phyloP scores from a whole-genome alignment of 2,329 filamentous ascomycete species.

The Cladosporium sp. region DNA sequence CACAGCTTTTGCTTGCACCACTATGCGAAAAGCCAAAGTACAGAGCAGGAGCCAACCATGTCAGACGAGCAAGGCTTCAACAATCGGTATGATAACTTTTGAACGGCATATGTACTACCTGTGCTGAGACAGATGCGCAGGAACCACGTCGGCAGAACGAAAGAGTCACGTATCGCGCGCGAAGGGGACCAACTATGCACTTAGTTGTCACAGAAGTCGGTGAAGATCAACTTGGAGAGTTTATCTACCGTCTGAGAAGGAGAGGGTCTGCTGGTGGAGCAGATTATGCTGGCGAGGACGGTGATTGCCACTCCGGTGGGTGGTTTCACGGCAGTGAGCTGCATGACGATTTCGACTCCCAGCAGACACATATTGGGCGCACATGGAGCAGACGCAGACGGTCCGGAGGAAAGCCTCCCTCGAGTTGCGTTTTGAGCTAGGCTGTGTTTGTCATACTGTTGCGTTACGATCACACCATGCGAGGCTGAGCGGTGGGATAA shows the following conservation, averaged over 20 bases:
- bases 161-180: not conserved
- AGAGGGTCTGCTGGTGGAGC: not conserved
- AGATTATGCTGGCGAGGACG: not conserved
- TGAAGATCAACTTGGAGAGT: not conserved
- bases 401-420: not conserved
- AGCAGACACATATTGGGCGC: not conserved
- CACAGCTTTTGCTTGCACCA: not conserved
- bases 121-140: not conserved
- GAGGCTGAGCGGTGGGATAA: not conserved
- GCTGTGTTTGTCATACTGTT: not conserved
- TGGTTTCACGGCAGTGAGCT: not conserved
- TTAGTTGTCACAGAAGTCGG: not conserved
- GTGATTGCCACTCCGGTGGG: not conserved
- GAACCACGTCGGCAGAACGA: not conserved
- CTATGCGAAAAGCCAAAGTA: not conserved
- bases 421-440: not conserved
- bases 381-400: too few species aligned
- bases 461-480: not conserved
- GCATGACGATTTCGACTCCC: not conserved
- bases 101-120: not conserved
- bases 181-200: not conserved
- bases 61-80: not conserved
- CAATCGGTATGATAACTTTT: not conserved
- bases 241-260: not conserved
- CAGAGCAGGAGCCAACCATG: not conserved